Evolutionary conservation across 345 rosid genomes (phyloP).

Genomic region (Eucalyptus sp.): DNA sequence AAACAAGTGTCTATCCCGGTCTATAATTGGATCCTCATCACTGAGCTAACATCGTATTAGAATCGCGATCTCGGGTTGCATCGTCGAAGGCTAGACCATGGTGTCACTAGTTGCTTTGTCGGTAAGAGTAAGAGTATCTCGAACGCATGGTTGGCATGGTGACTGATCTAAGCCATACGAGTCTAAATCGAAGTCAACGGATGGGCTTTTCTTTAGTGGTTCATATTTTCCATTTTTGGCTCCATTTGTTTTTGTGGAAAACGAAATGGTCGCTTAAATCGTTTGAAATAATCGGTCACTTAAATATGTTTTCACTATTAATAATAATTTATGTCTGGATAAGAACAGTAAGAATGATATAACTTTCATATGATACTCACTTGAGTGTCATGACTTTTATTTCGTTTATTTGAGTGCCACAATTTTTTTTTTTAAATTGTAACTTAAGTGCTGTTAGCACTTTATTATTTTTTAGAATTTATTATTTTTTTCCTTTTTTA

Average conservation of each 20-base stretch:
- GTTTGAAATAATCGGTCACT: too few relatives aligned
- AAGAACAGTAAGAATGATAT: rapidly evolving
- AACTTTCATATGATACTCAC: rapidly evolving
- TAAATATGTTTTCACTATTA: too few relatives aligned
- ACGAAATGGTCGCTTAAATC: rapidly evolving
- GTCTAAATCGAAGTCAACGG: neutral
- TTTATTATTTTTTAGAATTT: too few relatives aligned
- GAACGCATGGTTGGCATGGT: neutral
- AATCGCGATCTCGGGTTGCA: neutral
- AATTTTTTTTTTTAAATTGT: too few relatives aligned
- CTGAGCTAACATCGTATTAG: neutral
- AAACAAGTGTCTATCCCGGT: neutral
- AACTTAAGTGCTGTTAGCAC: too few relatives aligned
- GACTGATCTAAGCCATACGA: too few relatives aligned
- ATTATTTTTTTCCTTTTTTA: rapidly evolving
- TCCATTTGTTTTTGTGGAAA: neutral
- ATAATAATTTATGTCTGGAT: too few relatives aligned
- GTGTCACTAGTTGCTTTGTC: neutral
- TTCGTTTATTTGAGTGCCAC: too few relatives aligned
- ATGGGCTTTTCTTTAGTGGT: neutral
- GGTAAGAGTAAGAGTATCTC: neutral
- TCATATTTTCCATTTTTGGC: neutral
- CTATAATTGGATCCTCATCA: neutral
- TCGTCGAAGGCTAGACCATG: neutral
- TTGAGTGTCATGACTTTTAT: rapidly evolving